Evolutionary conservation across 345 rosid genomes (phyloP).

Genomic region (Eucalyptus curtisii): DNA sequence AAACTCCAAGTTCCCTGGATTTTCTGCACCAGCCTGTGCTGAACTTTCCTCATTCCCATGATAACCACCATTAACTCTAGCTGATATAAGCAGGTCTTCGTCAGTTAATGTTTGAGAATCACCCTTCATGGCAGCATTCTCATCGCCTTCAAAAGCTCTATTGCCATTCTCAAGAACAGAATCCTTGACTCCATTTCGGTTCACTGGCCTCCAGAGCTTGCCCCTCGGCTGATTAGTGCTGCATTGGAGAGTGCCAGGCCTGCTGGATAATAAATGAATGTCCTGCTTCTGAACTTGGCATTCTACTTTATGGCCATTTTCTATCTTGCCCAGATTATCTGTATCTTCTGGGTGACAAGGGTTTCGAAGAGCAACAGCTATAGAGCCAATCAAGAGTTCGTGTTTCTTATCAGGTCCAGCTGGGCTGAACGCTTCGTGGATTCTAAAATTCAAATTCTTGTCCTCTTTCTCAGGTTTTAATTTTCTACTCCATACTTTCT

Average conservation of each 20-base stretch:
- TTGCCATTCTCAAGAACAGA: background rate
- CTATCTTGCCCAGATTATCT: constrained; percentile 13
- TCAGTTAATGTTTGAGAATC: constrained; percentile 1
- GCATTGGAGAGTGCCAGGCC: constrained; percentile 5
- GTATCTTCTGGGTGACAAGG: constrained; percentile 13
- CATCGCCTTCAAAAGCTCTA: constrained; percentile 10
- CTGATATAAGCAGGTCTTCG: background rate
- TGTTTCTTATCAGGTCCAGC: constrained; percentile 27
- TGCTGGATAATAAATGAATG: constrained; percentile 13
- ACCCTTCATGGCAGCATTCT: background rate
- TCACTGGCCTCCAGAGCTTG: constrained; percentile 40
- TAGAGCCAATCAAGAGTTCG: constrained; percentile 78
- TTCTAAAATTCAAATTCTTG: constrained; percentile 14
- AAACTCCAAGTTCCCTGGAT: constrained; percentile 23
- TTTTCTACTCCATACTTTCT: constrained; percentile 75
- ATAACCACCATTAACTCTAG: background rate
- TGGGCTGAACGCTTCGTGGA: constrained; percentile 25
- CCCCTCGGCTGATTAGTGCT: constrained; percentile 9
- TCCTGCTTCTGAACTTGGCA: constrained; percentile 29
- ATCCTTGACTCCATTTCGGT: constrained; percentile 13
- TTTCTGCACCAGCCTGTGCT: background rate
- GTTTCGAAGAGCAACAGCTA: constrained; percentile 53
- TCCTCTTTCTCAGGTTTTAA: constrained; percentile 29
- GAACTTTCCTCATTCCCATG: background rate
- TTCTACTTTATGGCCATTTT: constrained; percentile 19